A percentile compares a stretch with the other conserved stretches of the same genome.
phyloP scores from a whole-genome alignment of 192 early-diverging fungal species.

The Linnemannia exigua region DNA sequence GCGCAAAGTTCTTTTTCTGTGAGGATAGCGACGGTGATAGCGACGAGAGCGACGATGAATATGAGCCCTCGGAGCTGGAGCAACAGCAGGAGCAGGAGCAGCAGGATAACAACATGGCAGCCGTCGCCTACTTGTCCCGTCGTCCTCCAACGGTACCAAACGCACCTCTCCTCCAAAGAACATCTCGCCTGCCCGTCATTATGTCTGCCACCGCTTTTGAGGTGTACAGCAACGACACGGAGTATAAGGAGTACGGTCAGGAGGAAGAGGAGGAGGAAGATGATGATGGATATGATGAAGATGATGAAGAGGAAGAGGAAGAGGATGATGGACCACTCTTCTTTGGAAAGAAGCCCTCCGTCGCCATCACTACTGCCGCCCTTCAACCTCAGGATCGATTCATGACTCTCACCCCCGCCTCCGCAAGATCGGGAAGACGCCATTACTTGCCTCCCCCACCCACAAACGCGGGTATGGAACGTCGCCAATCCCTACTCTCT shows the following conservation, averaged over 20 bases:
- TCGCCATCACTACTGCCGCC: background rate
- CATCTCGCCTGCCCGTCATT: background rate
- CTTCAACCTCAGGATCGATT: background rate
- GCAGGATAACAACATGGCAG: background rate
- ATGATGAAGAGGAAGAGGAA: background rate
- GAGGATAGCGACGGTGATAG: background rate
- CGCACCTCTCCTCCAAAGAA: background rate
- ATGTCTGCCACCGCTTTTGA: background rate
- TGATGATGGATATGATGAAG: too few relatives aligned
- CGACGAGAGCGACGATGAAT: background rate
- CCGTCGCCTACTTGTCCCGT: background rate
- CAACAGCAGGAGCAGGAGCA: background rate
- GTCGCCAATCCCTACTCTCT: slow-evolving; percentile 12
- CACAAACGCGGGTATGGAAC: background rate
- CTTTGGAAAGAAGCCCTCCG: background rate
- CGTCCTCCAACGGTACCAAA: background rate
- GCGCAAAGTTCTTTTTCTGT: slow-evolving; percentile 2
- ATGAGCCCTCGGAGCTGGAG: background rate
- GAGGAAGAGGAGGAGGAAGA: background rate
- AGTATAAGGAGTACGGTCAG: background rate
- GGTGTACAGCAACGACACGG: background rate
- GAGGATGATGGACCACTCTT: background rate
- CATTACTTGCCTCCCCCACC: background rate
- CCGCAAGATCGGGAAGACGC: background rate
- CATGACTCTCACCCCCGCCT: background rate